Evolutionary conservation across 179 eudicot genomes (phyloP).

Genomic region (Beta corolliflora): DNA sequence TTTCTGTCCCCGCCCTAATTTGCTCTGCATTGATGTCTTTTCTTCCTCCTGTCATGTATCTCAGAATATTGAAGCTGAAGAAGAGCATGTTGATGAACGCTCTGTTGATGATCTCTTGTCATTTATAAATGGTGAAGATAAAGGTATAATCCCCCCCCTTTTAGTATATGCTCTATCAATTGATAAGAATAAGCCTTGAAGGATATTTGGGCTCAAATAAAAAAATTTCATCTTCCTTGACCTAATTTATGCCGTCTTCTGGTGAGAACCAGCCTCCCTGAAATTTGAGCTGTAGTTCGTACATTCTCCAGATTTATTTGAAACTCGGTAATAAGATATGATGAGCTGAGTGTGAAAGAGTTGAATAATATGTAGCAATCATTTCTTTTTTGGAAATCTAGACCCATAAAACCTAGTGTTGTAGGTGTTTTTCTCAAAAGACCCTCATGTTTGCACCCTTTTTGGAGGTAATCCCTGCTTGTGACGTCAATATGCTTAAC

Average conservation of each 20-base stretch:
- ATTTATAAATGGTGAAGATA: conserved; percentile 64
- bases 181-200: not conserved
- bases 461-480: no score
- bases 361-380: no score
- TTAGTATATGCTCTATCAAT: not conserved
- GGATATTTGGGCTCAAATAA: not conserved
- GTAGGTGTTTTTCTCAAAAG: no score
- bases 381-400: no score
- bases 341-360: not conserved
- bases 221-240: not conserved
- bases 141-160: conserved; percentile 17
- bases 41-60: conserved; percentile 23
- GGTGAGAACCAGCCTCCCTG: not conserved
- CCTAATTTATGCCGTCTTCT: not conserved
- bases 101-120: conserved; percentile 83
- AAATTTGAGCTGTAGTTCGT: conserved; percentile 1
- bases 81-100: conserved; percentile 67
- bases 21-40: conserved; percentile 17
- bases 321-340: not conserved
- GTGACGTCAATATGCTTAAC: no score
- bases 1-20: not conserved
- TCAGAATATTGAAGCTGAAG: conserved; percentile 60
- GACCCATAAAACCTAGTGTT: no score
- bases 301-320: conserved; percentile 28
- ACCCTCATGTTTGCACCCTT: no score